Evolutionary conservation across 768 basidiomycete genomes (phyloP).

Genomic region (Lentinula boryana): DNA sequence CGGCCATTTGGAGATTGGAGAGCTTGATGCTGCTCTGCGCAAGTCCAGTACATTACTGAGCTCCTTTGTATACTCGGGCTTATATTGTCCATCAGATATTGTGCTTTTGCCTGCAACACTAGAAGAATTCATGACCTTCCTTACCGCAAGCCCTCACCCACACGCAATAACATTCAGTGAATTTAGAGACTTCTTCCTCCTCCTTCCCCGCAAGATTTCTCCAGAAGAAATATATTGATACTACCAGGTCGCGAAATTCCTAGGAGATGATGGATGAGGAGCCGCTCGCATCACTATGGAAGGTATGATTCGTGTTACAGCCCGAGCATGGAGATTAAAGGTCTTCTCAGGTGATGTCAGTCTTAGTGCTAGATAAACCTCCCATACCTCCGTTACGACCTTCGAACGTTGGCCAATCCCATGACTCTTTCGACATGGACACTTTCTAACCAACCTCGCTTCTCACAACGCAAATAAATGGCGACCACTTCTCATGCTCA

Average conservation of each 20-base stretch:
- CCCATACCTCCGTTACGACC: slow-evolving; percentile 19
- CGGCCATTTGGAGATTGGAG: slow-evolving; percentile 67
- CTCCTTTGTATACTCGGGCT: slow-evolving; percentile 11
- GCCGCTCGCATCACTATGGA: slow-evolving; percentile 84
- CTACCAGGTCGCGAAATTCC: slow-evolving; percentile 62
- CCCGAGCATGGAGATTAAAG: neutral
- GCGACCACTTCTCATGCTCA: too few species aligned
- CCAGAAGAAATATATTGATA: slow-evolving; percentile 82
- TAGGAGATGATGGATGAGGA: slow-evolving; percentile 73
- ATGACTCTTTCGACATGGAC: too few species aligned
- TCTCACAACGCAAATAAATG: too few species aligned
- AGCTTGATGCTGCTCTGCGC: slow-evolving; percentile 54
- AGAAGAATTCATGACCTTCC: slow-evolving; percentile 72
- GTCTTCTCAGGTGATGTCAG: slow-evolving; percentile 61
- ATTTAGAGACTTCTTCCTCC: slow-evolving; percentile 85
- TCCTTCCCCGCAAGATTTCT: slow-evolving; percentile 77
- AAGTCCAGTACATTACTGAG: slow-evolving; percentile 54
- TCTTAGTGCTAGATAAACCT: slow-evolving; percentile 65
- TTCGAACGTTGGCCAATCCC: neutral
- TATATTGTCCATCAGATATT: slow-evolving; percentile 47
- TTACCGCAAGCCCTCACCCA: slow-evolving; percentile 68
- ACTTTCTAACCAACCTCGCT: too few species aligned
- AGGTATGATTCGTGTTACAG: slow-evolving; percentile 43
- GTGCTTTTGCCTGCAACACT: slow-evolving; percentile 62
- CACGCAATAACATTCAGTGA: slow-evolving; percentile 72